These are phyloP conservation scores for Amanita muscaria DNA, from an alignment of 768 basidiomycete genomes.

Conservation along the genomic window DNA sequence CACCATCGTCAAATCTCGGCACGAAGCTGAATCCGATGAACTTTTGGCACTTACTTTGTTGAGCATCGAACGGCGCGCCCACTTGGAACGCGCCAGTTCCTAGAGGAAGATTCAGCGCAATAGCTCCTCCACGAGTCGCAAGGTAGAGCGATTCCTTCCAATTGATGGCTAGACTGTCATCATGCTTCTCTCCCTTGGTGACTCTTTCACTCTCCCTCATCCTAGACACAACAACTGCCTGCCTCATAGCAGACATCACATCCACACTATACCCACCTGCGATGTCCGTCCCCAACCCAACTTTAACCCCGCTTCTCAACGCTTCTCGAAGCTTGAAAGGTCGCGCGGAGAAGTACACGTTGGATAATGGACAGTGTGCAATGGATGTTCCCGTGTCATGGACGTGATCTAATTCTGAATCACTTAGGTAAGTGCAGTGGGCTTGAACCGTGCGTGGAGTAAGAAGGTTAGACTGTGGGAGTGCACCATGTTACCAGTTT, in stretches of 20 bases:
- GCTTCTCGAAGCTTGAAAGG: constrained; percentile 69
- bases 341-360: constrained; percentile 74
- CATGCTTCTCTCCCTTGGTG: constrained; percentile 12
- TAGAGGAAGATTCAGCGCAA: constrained; percentile 49
- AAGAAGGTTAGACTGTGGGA: constrained; percentile 46
- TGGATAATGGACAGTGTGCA: constrained; percentile 86
- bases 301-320: constrained; percentile 47
- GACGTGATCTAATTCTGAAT: constrained; percentile 42
- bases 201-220: constrained; percentile 49
- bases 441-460: constrained; percentile 68
- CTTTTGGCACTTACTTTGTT: constrained; percentile 58
- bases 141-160: constrained; percentile 81
- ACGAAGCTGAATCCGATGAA: no score
- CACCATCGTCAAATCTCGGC: constrained; percentile 6
- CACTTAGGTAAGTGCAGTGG: constrained; percentile 78
- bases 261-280: constrained; percentile 81
- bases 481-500: not conserved
- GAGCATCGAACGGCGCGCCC: constrained; percentile 67
- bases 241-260: constrained; percentile 74
- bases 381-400: constrained; percentile 46
- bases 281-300: constrained; percentile 81
- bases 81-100: constrained; percentile 45
- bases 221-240: constrained; percentile 62
- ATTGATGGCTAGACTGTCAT: constrained; percentile 41
- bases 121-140: constrained; percentile 72